Base-by-base conservation (phyloP, 176 grass and related monocot genomes). In the Carex pumila region DNA sequence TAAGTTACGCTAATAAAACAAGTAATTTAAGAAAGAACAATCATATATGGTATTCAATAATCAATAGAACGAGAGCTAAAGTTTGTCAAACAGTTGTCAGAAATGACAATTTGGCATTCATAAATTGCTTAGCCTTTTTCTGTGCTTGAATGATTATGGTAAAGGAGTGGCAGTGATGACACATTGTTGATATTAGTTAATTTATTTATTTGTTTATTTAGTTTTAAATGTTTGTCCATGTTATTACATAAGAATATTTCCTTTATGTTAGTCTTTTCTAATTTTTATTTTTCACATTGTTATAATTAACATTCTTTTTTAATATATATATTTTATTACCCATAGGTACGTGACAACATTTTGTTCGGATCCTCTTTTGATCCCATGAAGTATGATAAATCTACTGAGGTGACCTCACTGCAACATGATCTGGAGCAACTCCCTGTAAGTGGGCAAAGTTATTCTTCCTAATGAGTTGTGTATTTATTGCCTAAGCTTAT, bases 341-440 rank as follows among this genome's bases (percentile, higher is more conserved):
- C 85, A 73, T 84, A 99, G 96, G 96, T 99, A 25, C 91, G 91
- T 72, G 91, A 99, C 65, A 99, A 99, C 84, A 99, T 99, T 88
- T 88, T 99, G 88, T 99, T 99, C 84, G 96, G 96, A 21, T 95
- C 93, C 86, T 85, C 91, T 29, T 94, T 95, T 80, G 89, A 95
- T 90, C 89, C 85, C 13, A 71, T 90, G 77, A 85, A 81, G 29
- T 99, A 99, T 30, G 87, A 88, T 55, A 91, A 85, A 88, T 80
- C 93, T 36, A 89, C 95, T 83, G 91, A 95, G 80, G 88, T 91
- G 68, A 99, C 96, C 81, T 68, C 93, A 55, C 78, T 99, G 75
- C 93, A 85, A 21, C 91, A 99, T 61, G 96, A 99, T 76, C 87
- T 99, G 88, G 96, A 95, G 30, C 75, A 92, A 65, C 88, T 99